Percentiles rank a stretch among this genome's conserved stretches.
phyloP scores from a whole-genome alignment of 371 early-diverging fungal species.

The Coemansia sp. region DNA sequence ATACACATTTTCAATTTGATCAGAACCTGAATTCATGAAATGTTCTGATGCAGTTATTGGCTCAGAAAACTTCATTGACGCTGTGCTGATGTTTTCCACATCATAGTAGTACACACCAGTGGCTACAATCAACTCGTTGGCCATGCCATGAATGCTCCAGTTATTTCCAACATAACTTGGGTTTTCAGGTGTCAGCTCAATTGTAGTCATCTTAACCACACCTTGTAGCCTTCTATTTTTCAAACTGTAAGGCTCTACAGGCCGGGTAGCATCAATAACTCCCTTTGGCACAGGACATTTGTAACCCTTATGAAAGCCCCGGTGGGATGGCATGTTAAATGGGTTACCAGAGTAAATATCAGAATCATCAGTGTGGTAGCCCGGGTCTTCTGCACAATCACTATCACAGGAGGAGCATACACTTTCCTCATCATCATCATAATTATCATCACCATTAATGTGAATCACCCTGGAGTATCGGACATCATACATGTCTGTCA shows the following conservation, averaged over 20 bases:
- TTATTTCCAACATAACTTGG: conserved; percentile 57
- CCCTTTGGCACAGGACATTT: no score
- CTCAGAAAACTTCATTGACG: conserved; percentile 27
- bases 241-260: conserved; percentile 30
- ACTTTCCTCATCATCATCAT: conserved; percentile 11
- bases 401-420: neutral
- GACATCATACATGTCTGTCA: conserved; percentile 16
- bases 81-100: conserved; percentile 58
- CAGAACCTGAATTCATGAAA: conserved; percentile 7
- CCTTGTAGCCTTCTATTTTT: conserved; percentile 56
- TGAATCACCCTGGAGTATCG: no score
- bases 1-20: conserved; percentile 7
- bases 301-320: no score
- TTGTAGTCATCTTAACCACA: conserved; percentile 63
- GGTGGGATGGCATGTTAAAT: neutral
- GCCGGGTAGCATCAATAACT: conserved; percentile 10
- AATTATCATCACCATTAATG: neutral
- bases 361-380: neutral
- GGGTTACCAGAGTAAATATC: conserved; percentile 23
- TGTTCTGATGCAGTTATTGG: conserved; percentile 10
- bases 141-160: conserved; percentile 38
- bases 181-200: conserved; percentile 59
- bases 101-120: conserved; percentile 63
- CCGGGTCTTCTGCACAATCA: neutral
- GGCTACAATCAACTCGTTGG: conserved; percentile 61